phyloP scores from a whole-genome alignment of 2,329 filamentous ascomycete genomes.

The Venturia nashicola region DNA sequence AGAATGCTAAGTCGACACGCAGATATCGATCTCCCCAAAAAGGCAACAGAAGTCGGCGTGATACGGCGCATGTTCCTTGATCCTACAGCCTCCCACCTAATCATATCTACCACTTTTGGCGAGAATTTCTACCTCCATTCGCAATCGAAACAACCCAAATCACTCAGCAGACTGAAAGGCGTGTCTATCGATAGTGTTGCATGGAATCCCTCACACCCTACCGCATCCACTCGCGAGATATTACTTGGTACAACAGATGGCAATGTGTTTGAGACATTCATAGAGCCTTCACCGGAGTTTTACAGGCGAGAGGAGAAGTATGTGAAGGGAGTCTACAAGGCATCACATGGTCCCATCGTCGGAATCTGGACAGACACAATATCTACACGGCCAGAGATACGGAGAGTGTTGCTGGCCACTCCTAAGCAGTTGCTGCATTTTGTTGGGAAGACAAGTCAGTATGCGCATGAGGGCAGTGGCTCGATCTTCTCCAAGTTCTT shows the following conservation, averaged over 20 bases:
- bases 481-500: conserved; percentile 83
- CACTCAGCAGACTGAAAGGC: conserved; percentile 69
- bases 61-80: conserved; percentile 97
- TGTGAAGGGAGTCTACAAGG: conserved; percentile 69
- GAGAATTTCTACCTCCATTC: conserved; percentile 98
- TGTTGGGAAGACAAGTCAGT: conserved; percentile 60
- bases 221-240: conserved; percentile 89
- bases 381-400: conserved; percentile 53
- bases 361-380: conserved; percentile 76
- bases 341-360: conserved; percentile 70
- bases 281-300: conserved; percentile 89
- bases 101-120: conserved; percentile 80
- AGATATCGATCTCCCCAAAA: conserved; percentile 97
- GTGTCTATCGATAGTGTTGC: conserved; percentile 81
- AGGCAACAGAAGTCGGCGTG: conserved; percentile 76
- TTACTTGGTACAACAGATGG: conserved; percentile 85
- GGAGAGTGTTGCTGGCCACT: conserved; percentile 70
- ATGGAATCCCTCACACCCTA: conserved; percentile 89
- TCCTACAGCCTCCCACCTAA: conserved; percentile 85
- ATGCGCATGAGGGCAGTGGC: conserved; percentile 63
- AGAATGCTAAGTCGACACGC: conserved; percentile 2
- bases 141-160: conserved; percentile 78
- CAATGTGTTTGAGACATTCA: conserved; percentile 87
- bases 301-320: conserved; percentile 93
- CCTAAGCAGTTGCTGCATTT: conserved; percentile 70